Evolutionary conservation across 371 early-diverging fungal species (phyloP).

Genomic region (Astathelohania contejeani): DNA sequence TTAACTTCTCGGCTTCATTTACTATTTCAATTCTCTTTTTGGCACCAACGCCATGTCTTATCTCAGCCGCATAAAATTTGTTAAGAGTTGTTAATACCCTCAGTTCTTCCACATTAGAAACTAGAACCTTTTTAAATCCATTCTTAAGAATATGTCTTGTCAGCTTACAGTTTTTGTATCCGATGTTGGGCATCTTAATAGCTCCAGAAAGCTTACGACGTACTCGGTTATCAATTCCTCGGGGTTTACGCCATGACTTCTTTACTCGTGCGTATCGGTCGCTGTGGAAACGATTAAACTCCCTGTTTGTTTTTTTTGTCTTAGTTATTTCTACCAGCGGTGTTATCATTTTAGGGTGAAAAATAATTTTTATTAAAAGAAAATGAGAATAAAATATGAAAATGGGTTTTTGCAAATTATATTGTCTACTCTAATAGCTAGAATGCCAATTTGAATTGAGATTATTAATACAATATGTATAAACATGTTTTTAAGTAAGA

Average conservation of each 20-base stretch:
- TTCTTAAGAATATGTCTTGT: slow-evolving; percentile 84
- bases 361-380: not conserved
- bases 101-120: slow-evolving; percentile 81
- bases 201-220: slow-evolving; percentile 92
- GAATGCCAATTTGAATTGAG: too few species aligned
- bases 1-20: slow-evolving; percentile 83
- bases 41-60: slow-evolving; percentile 86
- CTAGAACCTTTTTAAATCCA: slow-evolving; percentile 90
- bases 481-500: too few species aligned
- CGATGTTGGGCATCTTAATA: slow-evolving; percentile 95
- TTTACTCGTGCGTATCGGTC: slow-evolving; percentile 84
- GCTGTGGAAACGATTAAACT: slow-evolving; percentile 91
- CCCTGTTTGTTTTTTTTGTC: slow-evolving; percentile 89
- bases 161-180: slow-evolving; percentile 61
- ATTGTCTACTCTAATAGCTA: too few species aligned
- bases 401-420: too few species aligned
- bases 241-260: slow-evolving; percentile 97
- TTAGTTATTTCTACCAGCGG: slow-evolving; percentile 57
- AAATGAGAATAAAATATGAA: not conserved
- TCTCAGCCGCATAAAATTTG: slow-evolving; percentile 90
- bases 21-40: slow-evolving; percentile 86
- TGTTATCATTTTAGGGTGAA: not conserved
- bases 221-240: slow-evolving; percentile 98
- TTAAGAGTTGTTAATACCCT: slow-evolving; percentile 92
- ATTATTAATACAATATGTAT: too few species aligned